phyloP scores from a whole-genome alignment of 768 basidiomycete genomes.

The Crassisporium funariophilum region DNA sequence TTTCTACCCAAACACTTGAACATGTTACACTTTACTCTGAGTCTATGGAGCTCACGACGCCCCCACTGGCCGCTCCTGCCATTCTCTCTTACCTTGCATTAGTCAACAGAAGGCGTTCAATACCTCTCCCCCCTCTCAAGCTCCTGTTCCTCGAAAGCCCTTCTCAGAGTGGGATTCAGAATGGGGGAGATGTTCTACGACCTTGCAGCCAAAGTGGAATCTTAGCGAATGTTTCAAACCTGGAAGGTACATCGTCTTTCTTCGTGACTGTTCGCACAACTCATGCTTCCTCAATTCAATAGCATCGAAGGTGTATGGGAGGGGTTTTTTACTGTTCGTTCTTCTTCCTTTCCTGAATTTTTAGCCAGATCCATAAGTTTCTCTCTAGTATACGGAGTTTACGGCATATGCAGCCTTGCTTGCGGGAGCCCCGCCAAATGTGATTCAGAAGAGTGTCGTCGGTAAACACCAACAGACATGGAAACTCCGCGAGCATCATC shows the following conservation, averaged over 20 bases:
- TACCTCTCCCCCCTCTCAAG: slow-evolving; percentile 36
- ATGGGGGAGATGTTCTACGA: slow-evolving; percentile 58
- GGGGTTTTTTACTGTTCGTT: slow-evolving; percentile 70
- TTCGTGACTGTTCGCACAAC: slow-evolving; percentile 3
- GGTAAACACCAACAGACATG: slow-evolving; percentile 90
- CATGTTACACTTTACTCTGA: slow-evolving; percentile 46
- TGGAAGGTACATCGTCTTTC: slow-evolving; percentile 45
- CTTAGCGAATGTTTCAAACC: slow-evolving; percentile 54
- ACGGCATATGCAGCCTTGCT: slow-evolving; percentile 78
- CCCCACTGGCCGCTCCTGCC: slow-evolving; percentile 69
- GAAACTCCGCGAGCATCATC: slow-evolving; percentile 79
- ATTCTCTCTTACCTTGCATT: slow-evolving; percentile 71
- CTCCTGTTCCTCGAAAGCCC: slow-evolving; percentile 24
- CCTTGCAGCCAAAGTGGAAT: slow-evolving; percentile 28
- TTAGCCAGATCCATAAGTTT: not conserved
- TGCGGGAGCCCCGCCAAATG: slow-evolving; percentile 63
- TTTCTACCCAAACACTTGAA: slow-evolving; percentile 17
- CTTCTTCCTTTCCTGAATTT: not conserved
- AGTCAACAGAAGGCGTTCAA: slow-evolving; percentile 38
- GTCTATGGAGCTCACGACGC: slow-evolving; percentile 49
- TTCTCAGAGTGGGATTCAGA: slow-evolving; percentile 70
- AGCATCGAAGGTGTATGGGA: slow-evolving; percentile 82
- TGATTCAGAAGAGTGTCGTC: slow-evolving; percentile 72
- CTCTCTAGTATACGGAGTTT: slow-evolving; percentile 76
- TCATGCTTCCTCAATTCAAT: slow-evolving; percentile 2